These are phyloP conservation scores for Pestalotiopsis sp. DNA, from an alignment of 2,329 filamentous ascomycete genomes.

Conservation along the genomic window DNA sequence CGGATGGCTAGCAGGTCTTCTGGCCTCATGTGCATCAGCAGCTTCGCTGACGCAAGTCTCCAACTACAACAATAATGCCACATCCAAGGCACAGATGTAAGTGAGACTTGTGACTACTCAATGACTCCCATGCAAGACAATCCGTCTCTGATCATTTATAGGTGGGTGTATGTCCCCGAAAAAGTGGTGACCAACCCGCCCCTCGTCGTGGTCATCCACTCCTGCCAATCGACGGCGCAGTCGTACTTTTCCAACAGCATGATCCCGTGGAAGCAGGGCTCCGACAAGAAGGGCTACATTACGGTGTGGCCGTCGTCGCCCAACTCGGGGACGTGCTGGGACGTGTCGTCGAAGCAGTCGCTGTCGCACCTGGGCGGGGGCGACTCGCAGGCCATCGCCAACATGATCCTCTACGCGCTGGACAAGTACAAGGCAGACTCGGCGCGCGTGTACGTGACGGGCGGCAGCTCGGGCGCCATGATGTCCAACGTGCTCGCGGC, in stretches of 20 bases:
- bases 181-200: slow-evolving; percentile 33
- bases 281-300: slow-evolving; percentile 36
- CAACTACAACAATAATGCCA: slow-evolving; percentile 36
- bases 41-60: slow-evolving; percentile 33
- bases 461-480: slow-evolving; percentile 36
- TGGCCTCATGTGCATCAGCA: not conserved
- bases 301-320: slow-evolving; percentile 54
- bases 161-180: slow-evolving; percentile 37
- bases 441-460: slow-evolving; percentile 34
- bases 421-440: slow-evolving; percentile 30
- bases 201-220: slow-evolving; percentile 37
- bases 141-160: slow-evolving; percentile 2
- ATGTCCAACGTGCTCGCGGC: slow-evolving; percentile 42
- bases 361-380: slow-evolving; percentile 33
- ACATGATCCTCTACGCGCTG: slow-evolving; percentile 36
- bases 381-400: slow-evolving; percentile 37
- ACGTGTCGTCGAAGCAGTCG: slow-evolving; percentile 49
- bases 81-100: slow-evolving; percentile 36
- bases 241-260: slow-evolving; percentile 35
- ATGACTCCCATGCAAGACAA: slow-evolving; percentile 9
- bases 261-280: slow-evolving; percentile 35
- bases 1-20: not conserved
- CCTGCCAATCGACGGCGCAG: slow-evolving; percentile 36
- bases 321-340: slow-evolving; percentile 54
- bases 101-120: slow-evolving; percentile 1